Evolutionary conservation across 805 yeast species (phyloP).

Genomic region (Saccharomycopsis sp.): DNA sequence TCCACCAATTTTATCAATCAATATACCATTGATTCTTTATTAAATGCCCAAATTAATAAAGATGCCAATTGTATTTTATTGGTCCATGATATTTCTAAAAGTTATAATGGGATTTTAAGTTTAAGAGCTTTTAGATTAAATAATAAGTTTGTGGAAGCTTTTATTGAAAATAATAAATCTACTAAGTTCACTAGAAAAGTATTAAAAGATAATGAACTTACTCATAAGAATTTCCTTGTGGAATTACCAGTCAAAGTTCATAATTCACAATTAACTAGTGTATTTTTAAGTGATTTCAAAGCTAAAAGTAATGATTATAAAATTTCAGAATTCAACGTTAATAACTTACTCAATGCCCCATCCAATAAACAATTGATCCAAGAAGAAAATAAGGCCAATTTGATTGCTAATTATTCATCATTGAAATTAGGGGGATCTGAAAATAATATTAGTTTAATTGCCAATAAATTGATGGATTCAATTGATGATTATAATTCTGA

Average conservation of each 20-base stretch:
- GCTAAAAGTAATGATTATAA: constrained; percentile 8
- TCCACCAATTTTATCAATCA: constrained; percentile 62
- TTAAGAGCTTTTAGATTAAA: constrained; percentile 64
- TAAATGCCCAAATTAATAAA: constrained; percentile 47
- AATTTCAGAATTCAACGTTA: constrained; percentile 10
- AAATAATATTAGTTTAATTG: constrained; percentile 31
- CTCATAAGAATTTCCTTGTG: constrained; percentile 56
- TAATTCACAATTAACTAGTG: constrained; percentile 57
- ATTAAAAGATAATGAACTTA: constrained; percentile 47
- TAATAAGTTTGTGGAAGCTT: constrained; percentile 45
- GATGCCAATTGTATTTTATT: constrained; percentile 44
- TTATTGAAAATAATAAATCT: constrained; percentile 28
- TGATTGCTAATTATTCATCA: constrained; percentile 24
- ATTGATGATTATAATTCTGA: constrained; percentile 70
- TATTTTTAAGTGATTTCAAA: constrained; percentile 32
- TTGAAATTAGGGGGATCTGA: constrained; percentile 33
- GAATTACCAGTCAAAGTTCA: constrained; percentile 59
- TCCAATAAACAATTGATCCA: background rate
- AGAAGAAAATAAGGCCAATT: constrained; percentile 1
- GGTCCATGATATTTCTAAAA: constrained; percentile 61
- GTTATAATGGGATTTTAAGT: constrained; percentile 50
- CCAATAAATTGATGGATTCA: constrained; percentile 56
- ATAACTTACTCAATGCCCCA: constrained; percentile 16
- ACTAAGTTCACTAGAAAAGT: constrained; percentile 59
- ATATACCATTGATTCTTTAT: constrained; percentile 58